Percentiles rank a stretch among this genome's conserved stretches.
These are phyloP conservation scores for Przewalskia tangutica DNA, from an alignment of 257 asterid species.

Conservation along the genomic window DNA sequence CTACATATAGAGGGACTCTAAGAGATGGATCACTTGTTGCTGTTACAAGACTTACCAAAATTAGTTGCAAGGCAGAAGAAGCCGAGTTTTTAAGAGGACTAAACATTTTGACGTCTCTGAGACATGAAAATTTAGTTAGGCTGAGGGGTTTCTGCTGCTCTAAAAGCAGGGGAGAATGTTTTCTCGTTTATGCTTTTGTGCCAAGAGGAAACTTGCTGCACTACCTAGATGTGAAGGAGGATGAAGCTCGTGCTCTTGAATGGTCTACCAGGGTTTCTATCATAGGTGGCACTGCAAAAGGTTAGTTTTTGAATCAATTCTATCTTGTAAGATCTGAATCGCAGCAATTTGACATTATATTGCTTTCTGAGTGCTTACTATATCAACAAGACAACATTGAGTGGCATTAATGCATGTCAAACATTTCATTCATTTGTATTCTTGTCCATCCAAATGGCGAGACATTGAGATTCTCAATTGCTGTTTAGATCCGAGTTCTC, in stretches of 20 bases:
- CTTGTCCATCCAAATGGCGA: neutral
- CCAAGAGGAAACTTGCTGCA: slow-evolving; percentile 55
- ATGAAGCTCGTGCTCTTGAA: slow-evolving; percentile 47
- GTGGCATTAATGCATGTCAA: too few species aligned
- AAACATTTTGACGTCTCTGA: slow-evolving; percentile 44
- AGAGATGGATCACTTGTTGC: slow-evolving; percentile 79
- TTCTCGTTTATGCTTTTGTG: slow-evolving; percentile 70
- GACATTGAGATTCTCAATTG: neutral
- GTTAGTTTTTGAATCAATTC: slow-evolving; percentile 21
- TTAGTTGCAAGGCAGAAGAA: slow-evolving; percentile 85
- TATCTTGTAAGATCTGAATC: neutral
- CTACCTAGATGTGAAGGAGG: slow-evolving; percentile 56
- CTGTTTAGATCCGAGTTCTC: neutral
- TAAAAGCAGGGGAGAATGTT: slow-evolving; percentile 71
- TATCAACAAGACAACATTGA: neutral
- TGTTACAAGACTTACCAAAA: slow-evolving; percentile 62
- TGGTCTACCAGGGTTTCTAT: slow-evolving; percentile 77
- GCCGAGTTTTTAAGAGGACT: slow-evolving; percentile 76
- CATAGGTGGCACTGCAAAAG: slow-evolving; percentile 65
- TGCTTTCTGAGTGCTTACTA: neutral
- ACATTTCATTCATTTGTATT: neutral
- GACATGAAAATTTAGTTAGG: slow-evolving; percentile 66
- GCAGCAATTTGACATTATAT: neutral
- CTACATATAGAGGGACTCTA: slow-evolving; percentile 51
- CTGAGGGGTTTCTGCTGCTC: slow-evolving; percentile 91